phyloP scores from a whole-genome alignment of 2,329 filamentous ascomycete species.

The Endocalyx cinctus region DNA sequence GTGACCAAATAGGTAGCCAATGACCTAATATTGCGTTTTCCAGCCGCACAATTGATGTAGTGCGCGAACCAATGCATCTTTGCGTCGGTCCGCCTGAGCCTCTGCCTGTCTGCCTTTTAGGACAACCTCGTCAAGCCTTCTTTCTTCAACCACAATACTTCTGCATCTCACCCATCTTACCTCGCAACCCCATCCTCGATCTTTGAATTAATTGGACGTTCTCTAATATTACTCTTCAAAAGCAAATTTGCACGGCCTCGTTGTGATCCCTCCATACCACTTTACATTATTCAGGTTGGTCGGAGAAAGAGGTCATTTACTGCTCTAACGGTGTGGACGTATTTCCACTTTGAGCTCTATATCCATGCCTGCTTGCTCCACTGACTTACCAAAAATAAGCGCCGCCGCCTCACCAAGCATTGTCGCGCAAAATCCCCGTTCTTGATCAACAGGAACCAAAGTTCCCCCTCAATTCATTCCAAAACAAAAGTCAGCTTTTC shows the following conservation, averaged over 20 bases:
- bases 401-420: constrained; percentile 18
- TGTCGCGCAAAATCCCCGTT: constrained; percentile 12
- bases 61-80: constrained; percentile 15
- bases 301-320: too few relatives aligned
- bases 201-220: constrained; percentile 5
- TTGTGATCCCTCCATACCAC: constrained; percentile 14
- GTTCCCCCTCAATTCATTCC: too few relatives aligned
- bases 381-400: constrained; percentile 23
- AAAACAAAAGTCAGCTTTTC: too few relatives aligned
- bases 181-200: not conserved
- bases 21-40: too few relatives aligned
- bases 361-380: constrained; percentile 19
- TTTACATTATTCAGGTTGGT: too few relatives aligned
- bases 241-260: constrained; percentile 21
- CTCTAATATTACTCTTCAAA: constrained; percentile 8
- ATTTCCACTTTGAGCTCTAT: constrained; percentile 25
- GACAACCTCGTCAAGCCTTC: constrained; percentile 17
- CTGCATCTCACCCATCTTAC: constrained; percentile 6
- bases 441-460: constrained; percentile 11
- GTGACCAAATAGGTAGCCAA: too few relatives aligned
- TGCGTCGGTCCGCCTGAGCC: constrained; percentile 12
- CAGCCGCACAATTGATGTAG: constrained; percentile 14
- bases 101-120: constrained; percentile 15
- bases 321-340: constrained; percentile 12
- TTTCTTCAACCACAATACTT: constrained; percentile 15